phyloP scores from a whole-genome alignment of 1,284 basidiomycete genomes.

The Marasmius tenuissimus region DNA sequence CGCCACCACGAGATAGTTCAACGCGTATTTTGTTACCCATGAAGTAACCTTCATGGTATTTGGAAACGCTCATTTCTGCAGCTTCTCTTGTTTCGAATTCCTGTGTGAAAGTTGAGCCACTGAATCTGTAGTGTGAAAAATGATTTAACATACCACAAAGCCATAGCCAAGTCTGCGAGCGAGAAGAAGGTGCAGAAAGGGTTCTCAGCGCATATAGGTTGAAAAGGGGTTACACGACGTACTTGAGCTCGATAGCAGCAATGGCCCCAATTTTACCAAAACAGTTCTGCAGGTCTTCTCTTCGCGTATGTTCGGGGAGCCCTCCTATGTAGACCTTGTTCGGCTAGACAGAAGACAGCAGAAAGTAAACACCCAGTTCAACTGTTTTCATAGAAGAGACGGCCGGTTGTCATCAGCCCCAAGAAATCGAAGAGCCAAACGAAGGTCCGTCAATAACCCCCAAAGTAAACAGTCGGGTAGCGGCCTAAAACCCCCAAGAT shows the following conservation, averaged over 20 bases:
- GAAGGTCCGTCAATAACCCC: background rate
- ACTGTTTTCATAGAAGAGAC: constrained; percentile 41
- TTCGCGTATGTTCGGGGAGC: constrained; percentile 78
- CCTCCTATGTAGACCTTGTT: constrained; percentile 90
- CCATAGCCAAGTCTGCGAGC: constrained; percentile 72
- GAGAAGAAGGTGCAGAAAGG: constrained; percentile 8
- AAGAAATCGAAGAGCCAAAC: constrained; percentile 20
- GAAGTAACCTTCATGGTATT: constrained; percentile 83
- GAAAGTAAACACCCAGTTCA: constrained; percentile 64
- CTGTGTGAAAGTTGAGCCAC: constrained; percentile 33
- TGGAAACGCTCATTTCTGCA: constrained; percentile 80
- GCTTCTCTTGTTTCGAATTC: constrained; percentile 80
- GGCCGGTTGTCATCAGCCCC: constrained; percentile 29
- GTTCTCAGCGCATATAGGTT: constrained; percentile 13
- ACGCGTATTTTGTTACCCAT: constrained; percentile 89
- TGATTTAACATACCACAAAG: constrained; percentile 65
- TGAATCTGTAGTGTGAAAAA: constrained; percentile 5
- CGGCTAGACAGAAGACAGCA: constrained; percentile 62
- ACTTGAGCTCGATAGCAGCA: constrained; percentile 79
- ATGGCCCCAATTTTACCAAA: constrained; percentile 84
- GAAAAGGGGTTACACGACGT: constrained; percentile 31
- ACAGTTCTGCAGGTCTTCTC: constrained; percentile 79
- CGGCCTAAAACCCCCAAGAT: constrained; percentile 1
- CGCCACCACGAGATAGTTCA: constrained; percentile 79
- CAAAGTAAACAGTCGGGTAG: background rate